Evolutionary conservation across 208 protist species (phyloP), one percentile per base, ranked within the genome.

Genomic region (Herpetomonas muscarum): DNA sequence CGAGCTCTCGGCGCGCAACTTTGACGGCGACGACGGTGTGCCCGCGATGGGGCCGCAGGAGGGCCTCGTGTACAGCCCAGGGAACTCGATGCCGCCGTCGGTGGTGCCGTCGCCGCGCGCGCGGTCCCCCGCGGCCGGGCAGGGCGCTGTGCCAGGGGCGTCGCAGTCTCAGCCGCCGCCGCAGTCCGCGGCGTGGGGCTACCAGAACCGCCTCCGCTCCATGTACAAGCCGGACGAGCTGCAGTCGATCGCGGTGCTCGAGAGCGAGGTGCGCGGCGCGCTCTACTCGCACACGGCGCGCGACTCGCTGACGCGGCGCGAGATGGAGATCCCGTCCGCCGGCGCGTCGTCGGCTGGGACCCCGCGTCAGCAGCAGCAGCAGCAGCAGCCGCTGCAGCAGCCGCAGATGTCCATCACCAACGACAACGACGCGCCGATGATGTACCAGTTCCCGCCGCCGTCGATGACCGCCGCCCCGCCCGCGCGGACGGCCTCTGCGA

Each of bases 171-270:
- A 46, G 22, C 15, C 41, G 5, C 41, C 10, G 41, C 41, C 41
- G 41, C 41, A 46, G 19, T 5, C 5, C 5, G 45, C 61, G 15
- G 30, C 63, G 41, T 68, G 64, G 61, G 52, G 55, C 29, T 70
- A 77, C 66, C 74, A 82, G 52, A 70, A 61, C 52, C 47, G 45
- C 12, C 63, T 74, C 37, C 62, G 63, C 25, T 47, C 56, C 4
- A 78, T 87, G 64, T 87, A 87, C 72, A 67, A 71, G 39, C 57
- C 64, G 17, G 58, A 63, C 15, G 79, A 87, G 67, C 70, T 76
- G 71, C 67, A 80, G 55, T 65, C 49, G 19, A 76, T 87, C 32
- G 79, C 70, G 2, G 64, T 66, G n/a, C 59, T 79, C 6, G 75
- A 87, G 64, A 80, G 60, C 36, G 70, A 87, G 63, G 79, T 87